These are phyloP conservation scores for Penicillium subrubescens DNA, from an alignment of 495 filamentous ascomycete genomes.

Conservation along the genomic window DNA sequence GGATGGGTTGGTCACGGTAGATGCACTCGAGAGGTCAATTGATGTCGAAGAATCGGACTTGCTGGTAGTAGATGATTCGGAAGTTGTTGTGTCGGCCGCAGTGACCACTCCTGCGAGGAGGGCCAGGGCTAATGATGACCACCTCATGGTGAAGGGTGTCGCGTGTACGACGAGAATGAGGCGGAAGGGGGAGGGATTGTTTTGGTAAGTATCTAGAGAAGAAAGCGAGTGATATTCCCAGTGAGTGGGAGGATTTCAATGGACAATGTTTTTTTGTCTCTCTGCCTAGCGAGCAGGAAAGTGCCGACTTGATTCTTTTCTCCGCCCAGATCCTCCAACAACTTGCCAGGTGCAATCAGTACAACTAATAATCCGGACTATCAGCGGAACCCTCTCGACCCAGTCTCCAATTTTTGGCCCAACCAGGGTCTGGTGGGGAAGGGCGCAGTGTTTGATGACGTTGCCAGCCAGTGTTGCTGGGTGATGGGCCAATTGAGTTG, in stretches of 20 bases:
- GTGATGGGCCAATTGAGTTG: conserved; percentile 20
- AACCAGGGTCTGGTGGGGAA: conserved; percentile 9
- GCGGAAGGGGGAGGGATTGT: not conserved
- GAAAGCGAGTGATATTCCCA: not conserved
- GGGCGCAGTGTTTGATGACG: conserved; percentile 18
- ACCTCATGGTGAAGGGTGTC: conserved; percentile 22
- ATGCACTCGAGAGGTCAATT: conserved; percentile 18
- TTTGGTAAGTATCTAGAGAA: not conserved
- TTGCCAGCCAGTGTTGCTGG: conserved; percentile 4
- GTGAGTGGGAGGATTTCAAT: not conserved
- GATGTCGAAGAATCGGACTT: conserved; percentile 12
- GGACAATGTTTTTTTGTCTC: not conserved
- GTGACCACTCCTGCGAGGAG: conserved; percentile 17
- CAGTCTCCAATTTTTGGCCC: not conserved
- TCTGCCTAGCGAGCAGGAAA: not conserved
- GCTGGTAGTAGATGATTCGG: conserved; percentile 18
- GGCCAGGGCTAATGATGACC: conserved; percentile 19
- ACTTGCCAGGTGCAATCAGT: not conserved
- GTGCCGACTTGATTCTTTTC: not conserved
- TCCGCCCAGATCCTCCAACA: not conserved
- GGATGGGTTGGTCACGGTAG: conserved; percentile 19
- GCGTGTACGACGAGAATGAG: not conserved
- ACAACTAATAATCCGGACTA: not conserved
- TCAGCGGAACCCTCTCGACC: not conserved
- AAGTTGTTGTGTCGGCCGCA: conserved; percentile 16